A percentile compares a stretch with the other conserved stretches of the same genome.
Conservation (phyloP, 2,329 filamentous ascomycete species). For the Penicillium sp. region DNA sequence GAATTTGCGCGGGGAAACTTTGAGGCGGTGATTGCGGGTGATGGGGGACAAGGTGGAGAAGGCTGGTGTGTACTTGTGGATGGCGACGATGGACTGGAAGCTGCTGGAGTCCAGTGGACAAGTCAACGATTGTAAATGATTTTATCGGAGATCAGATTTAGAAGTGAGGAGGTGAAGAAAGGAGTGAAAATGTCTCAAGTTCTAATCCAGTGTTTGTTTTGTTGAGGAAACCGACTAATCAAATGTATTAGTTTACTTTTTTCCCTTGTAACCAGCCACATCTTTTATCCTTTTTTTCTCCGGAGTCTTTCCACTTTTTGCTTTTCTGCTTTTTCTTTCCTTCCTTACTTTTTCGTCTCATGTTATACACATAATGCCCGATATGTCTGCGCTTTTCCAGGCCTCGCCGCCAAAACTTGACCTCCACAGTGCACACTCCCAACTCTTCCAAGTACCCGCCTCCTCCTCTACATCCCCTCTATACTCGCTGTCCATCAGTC, state of each 20-base stretch:
- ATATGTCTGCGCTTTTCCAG: conserved; percentile 37
- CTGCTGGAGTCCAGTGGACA: conserved; percentile 56
- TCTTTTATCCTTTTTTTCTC: background rate
- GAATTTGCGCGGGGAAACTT: conserved; percentile 69
- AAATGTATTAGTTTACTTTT: background rate
- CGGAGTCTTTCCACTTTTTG: background rate
- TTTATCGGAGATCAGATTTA: background rate
- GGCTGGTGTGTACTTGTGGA: conserved; percentile 90
- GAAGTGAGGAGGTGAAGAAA: background rate
- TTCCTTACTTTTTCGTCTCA: background rate
- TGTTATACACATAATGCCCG: conserved; percentile 16
- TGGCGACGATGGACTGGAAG: conserved; percentile 61
- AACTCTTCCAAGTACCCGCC: conserved; percentile 38
- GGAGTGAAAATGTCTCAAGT: background rate
- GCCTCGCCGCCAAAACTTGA: conserved; percentile 40
- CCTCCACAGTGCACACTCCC: conserved; percentile 37
- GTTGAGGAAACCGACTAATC: background rate
- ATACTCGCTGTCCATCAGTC: conserved; percentile 35
- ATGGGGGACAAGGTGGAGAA: conserved; percentile 65
- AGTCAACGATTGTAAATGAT: conserved; percentile 29
- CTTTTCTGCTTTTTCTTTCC: background rate
- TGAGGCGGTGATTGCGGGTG: conserved; percentile 65
- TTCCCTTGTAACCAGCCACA: background rate
- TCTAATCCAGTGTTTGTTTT: background rate
- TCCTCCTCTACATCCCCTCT: conserved; percentile 39